Evolutionary conservation across 305 asterid genomes (phyloP).

Genomic region (Plantago coronopus): DNA sequence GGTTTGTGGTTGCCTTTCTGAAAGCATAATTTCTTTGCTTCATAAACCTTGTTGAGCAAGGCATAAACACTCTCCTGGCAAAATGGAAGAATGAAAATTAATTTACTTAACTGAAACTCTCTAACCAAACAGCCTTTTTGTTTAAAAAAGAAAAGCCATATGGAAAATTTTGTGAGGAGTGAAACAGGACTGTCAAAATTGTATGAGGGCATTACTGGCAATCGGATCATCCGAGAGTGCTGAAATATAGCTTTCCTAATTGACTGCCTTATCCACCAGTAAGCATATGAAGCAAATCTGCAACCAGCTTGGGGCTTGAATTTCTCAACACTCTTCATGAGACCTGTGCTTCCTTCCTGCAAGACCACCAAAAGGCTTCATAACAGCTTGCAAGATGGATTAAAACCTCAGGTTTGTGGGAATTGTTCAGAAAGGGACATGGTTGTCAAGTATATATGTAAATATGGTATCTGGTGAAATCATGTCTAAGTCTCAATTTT

Average conservation of each 20-base stretch:
- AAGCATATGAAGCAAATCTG: conserved; percentile 86
- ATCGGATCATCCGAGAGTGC: conserved; percentile 82
- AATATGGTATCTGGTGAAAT: conserved; percentile 10
- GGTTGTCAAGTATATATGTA: not conserved
- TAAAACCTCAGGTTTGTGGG: conserved; percentile 1
- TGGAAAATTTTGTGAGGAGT: not conserved
- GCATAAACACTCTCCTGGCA: conserved; percentile 71
- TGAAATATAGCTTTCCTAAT: conserved; percentile 77
- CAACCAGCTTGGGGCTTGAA: conserved; percentile 85
- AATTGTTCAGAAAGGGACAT: conserved; percentile 5
- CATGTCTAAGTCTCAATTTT: conserved; percentile 19
- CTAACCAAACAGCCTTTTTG: not conserved
- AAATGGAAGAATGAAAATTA: too few species aligned
- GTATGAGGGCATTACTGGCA: conserved; percentile 64
- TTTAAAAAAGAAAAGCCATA: not conserved
- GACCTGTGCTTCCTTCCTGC: conserved; percentile 90
- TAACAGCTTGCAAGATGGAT: conserved; percentile 4
- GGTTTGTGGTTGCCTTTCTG: conserved; percentile 63
- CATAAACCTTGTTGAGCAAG: conserved; percentile 63
- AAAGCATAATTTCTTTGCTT: conserved; percentile 58
- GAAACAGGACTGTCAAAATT: conserved; percentile 20
- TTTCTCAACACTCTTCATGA: conserved; percentile 88
- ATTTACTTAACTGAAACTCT: too few species aligned
- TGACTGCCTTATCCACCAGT: conserved; percentile 92
- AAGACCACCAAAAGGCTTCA: conserved; percentile 22